These are phyloP conservation scores for Tolypocladium pustulatum DNA, from an alignment of 2,329 filamentous ascomycete genomes.

Conservation along the genomic window DNA sequence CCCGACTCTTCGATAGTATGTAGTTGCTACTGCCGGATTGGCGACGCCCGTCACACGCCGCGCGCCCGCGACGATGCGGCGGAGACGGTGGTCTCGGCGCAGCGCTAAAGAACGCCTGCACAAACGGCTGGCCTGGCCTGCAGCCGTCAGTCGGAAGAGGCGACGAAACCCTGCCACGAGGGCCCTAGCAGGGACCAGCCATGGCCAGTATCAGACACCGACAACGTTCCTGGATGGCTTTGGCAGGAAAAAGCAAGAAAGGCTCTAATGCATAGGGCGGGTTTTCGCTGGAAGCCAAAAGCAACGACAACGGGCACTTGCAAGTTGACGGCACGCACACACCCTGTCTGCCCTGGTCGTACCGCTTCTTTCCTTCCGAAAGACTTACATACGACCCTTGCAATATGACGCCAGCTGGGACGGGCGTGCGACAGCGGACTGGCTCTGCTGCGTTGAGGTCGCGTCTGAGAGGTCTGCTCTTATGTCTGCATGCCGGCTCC, in stretches of 20 bases:
- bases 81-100: neutral
- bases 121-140: constrained; percentile 1
- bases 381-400: neutral
- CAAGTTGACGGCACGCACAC: neutral
- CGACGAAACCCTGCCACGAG: neutral
- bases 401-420: neutral
- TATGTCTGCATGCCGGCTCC: neutral
- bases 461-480: neutral
- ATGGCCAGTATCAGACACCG: neutral
- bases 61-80: neutral
- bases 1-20: neutral
- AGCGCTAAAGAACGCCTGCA: constrained; percentile 3
- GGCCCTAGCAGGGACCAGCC: neutral
- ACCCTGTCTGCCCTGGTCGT: neutral
- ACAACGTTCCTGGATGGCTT: neutral
- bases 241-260: neutral
- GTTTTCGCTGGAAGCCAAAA: neutral
- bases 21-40: neutral
- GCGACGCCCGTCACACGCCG: neutral
- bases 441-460: neutral
- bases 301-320: neutral
- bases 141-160: neutral
- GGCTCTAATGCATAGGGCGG: neutral
- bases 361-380: neutral
- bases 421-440: neutral